Evolutionary conservation across 2,329 filamentous ascomycete genomes (phyloP).

Genomic region (Parastagonospora nodorum): DNA sequence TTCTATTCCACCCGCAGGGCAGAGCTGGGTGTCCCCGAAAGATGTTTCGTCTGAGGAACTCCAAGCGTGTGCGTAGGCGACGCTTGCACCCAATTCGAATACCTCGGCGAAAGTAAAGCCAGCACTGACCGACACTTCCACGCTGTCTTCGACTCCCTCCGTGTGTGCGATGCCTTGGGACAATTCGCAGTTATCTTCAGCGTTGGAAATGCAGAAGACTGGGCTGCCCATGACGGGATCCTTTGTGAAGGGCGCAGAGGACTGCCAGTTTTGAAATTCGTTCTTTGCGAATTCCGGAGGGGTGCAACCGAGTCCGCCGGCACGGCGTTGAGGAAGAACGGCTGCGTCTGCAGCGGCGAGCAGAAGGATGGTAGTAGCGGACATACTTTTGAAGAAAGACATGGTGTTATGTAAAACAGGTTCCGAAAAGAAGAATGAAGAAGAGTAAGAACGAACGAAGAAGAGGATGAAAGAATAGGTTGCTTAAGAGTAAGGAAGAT

Average conservation of each 20-base stretch:
- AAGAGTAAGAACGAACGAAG: background rate
- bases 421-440: background rate
- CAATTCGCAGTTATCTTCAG: slow-evolving; percentile 1
- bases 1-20: background rate
- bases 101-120: background rate
- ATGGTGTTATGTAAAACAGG: background rate
- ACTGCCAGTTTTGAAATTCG: background rate
- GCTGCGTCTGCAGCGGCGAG: background rate
- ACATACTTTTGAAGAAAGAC: background rate
- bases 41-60: slow-evolving; percentile 2
- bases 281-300: background rate
- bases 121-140: background rate
- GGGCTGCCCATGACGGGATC: slow-evolving; percentile 1
- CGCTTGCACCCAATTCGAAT: background rate
- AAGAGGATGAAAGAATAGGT: background rate
- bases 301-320: background rate
- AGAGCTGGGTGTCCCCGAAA: slow-evolving; percentile 1
- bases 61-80: background rate
- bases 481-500: background rate
- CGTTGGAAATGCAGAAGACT: slow-evolving; percentile 1
- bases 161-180: slow-evolving; percentile 1
- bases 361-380: background rate
- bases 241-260: slow-evolving; percentile 2
- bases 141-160: background rate
- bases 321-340: slow-evolving; percentile 1